Evolutionary conservation across 192 early-diverging fungal species (phyloP).

Genomic region (Diversispora epigaea): DNA sequence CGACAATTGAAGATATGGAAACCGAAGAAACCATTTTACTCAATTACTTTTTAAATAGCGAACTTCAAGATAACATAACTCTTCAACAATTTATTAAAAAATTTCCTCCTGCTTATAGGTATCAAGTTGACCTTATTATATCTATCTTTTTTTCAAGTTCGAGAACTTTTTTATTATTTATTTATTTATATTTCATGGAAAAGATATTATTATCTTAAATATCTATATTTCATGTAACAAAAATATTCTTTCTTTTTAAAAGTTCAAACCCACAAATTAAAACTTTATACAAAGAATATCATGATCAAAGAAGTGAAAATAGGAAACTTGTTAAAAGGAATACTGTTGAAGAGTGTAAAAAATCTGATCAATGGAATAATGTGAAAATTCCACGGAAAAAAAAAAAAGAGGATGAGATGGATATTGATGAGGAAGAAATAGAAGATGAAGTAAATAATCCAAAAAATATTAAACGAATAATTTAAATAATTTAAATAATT

Average conservation of each 20-base stretch:
- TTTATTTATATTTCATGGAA: no score
- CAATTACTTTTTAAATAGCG: slow-evolving; percentile 2
- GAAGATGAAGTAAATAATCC: background rate
- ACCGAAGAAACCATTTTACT: slow-evolving; percentile 4
- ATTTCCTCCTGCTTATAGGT: slow-evolving; percentile 17
- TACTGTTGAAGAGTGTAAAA: slow-evolving; percentile 23
- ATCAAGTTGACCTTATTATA: no score
- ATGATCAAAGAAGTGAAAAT: background rate
- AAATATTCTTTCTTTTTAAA: background rate
- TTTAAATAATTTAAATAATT: background rate
- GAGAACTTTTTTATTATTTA: no score
- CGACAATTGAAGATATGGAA: background rate
- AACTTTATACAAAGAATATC: slow-evolving; percentile 15
- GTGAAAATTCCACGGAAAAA: no score
- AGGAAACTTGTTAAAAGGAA: background rate
- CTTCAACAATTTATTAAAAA: slow-evolving; percentile 12
- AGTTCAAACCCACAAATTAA: slow-evolving; percentile 7
- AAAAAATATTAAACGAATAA: background rate
- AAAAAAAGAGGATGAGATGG: background rate
- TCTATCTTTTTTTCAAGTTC: no score
- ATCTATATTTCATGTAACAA: background rate
- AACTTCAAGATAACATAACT: slow-evolving; percentile 19
- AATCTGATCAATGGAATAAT: slow-evolving; percentile 2
- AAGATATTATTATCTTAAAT: no score
- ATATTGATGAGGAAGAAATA: background rate